phyloP scores from a whole-genome alignment of 192 early-diverging fungal species.

The Podila clonocystis region DNA sequence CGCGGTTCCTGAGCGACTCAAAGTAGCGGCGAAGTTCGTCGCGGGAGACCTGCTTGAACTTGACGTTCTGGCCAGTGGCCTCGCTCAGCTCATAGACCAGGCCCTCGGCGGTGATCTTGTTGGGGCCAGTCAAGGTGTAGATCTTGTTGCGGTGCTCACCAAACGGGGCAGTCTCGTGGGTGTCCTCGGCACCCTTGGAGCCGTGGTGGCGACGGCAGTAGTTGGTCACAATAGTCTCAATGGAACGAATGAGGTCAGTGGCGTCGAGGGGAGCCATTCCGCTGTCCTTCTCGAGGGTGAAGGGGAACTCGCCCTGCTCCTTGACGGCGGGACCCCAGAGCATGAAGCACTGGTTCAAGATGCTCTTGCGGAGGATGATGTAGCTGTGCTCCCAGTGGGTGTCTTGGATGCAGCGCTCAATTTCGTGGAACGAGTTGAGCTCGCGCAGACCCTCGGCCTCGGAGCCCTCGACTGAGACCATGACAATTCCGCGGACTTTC shows the following conservation, averaged over 20 bases:
- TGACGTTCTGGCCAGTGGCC: constrained; percentile 20
- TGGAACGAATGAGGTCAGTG: constrained; percentile 18
- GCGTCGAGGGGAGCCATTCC: constrained; percentile 28
- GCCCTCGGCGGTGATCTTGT: constrained; percentile 14
- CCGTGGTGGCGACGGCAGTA: constrained; percentile 3
- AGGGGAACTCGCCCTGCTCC: constrained; percentile 22
- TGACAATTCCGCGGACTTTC: constrained; percentile 1
- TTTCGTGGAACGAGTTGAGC: constrained; percentile 23
- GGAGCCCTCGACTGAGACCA: constrained; percentile 21
- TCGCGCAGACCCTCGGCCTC: constrained; percentile 6
- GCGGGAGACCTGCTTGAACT: constrained; percentile 18
- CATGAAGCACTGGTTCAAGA: constrained; percentile 26
- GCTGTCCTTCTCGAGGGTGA: not conserved
- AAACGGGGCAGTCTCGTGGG: not conserved
- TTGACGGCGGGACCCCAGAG: constrained; percentile 20
- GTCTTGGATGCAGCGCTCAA: constrained; percentile 14
- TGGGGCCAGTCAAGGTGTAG: constrained; percentile 32
- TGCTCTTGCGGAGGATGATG: constrained; percentile 28
- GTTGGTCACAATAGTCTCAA: constrained; percentile 8
- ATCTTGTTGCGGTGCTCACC: constrained; percentile 22
- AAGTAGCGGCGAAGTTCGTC: constrained; percentile 32
- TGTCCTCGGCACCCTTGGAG: not conserved
- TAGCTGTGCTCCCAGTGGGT: not conserved
- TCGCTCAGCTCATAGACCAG: constrained; percentile 16
- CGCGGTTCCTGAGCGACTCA: constrained; percentile 20